Percentiles rank a stretch among this genome's conserved stretches.
Conservation (phyloP, 1,284 basidiomycete genomes). For the Chondrostereum purpureum region DNA sequence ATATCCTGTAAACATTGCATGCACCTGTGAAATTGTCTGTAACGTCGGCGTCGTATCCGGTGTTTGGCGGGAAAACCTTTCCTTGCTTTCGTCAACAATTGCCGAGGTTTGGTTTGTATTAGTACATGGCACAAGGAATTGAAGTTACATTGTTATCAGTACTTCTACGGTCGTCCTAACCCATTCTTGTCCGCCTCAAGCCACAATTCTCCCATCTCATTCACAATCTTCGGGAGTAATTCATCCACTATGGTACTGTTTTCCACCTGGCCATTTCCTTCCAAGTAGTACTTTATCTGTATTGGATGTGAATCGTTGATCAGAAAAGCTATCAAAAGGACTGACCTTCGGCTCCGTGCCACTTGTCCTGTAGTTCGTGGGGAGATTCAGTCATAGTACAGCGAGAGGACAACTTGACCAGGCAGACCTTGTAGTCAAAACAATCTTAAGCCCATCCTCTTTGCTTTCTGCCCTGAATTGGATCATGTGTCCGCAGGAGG, state of each 20-base stretch:
- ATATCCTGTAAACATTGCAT: no score
- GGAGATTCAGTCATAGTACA: slow-evolving; percentile 2
- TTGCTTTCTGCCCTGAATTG: slow-evolving; percentile 56
- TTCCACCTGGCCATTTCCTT: slow-evolving; percentile 50
- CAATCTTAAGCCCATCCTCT: slow-evolving; percentile 55
- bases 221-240: slow-evolving; percentile 46
- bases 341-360: slow-evolving; percentile 83
- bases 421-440: slow-evolving; percentile 59
- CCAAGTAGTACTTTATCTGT: slow-evolving; percentile 82
- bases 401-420: no score
- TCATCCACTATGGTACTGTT: slow-evolving; percentile 35
- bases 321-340: neutral
- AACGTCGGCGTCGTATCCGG: no score
- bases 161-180: slow-evolving; percentile 43
- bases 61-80: no score
- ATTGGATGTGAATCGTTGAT: neutral
- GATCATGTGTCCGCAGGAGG: slow-evolving; percentile 83
- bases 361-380: slow-evolving; percentile 55
- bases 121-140: no score
- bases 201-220: slow-evolving; percentile 61
- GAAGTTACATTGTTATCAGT: no score
- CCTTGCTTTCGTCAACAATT: no score
- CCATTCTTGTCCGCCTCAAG: slow-evolving; percentile 54
- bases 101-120: no score
- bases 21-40: no score